Percentiles rank a stretch among this genome's conserved stretches.
Evolutionary conservation across 768 basidiomycete genomes (phyloP).

Genomic region (Pulveroboletus sp.): DNA sequence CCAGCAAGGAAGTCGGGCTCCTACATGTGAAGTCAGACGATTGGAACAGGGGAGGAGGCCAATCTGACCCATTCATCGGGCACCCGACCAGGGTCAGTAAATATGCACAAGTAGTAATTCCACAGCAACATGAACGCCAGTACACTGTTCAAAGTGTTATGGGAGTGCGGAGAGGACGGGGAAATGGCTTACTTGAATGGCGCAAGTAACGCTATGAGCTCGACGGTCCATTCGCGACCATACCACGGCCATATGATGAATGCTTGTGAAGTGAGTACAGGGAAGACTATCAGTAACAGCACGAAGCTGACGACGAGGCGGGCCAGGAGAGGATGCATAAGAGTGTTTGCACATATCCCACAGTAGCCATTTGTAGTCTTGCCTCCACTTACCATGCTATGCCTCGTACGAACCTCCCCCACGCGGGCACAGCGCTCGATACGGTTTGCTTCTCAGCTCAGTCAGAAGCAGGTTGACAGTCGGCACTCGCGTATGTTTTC

Average conservation of each 20-base stretch:
- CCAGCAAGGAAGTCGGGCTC: constrained; percentile 61
- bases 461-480: background rate
- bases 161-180: constrained; percentile 2
- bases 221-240: constrained; percentile 63
- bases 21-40: constrained; percentile 28
- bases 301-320: constrained; percentile 65
- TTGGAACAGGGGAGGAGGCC: background rate
- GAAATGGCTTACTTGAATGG: constrained; percentile 82
- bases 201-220: constrained; percentile 67
- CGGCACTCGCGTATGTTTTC: constrained; percentile 1
- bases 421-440: constrained; percentile 4
- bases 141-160: constrained; percentile 39
- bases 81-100: constrained; percentile 80
- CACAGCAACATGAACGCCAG: constrained; percentile 75
- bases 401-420: background rate
- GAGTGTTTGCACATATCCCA: constrained; percentile 7
- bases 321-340: constrained; percentile 48
- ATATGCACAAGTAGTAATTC: constrained; percentile 85
- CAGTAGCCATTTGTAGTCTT: constrained; percentile 3
- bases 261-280: constrained; percentile 84
- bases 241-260: constrained; percentile 95
- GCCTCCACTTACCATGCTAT: constrained; percentile 14
- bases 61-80: constrained; percentile 69
- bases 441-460: constrained; percentile 8
- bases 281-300: constrained; percentile 74